These are phyloP conservation scores for Acacia concinna DNA, from an alignment of 331 rosid genomes.

Conservation along the genomic window DNA sequence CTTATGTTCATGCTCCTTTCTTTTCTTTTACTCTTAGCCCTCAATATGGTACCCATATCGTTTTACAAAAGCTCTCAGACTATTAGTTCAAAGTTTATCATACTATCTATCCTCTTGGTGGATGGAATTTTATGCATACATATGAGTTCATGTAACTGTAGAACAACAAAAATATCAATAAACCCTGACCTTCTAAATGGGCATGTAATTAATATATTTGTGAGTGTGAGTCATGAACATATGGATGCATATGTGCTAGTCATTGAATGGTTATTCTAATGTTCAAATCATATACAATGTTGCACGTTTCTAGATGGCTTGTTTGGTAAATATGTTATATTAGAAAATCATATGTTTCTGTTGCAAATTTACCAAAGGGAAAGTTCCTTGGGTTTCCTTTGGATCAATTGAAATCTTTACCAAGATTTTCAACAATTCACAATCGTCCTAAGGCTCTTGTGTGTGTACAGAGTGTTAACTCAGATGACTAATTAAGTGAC, in stretches of 20 bases:
- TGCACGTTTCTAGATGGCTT: background rate
- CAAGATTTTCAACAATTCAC: too few species aligned
- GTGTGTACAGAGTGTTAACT: too few species aligned
- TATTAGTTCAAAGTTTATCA: background rate
- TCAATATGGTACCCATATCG: background rate
- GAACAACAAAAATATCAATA: too few species aligned
- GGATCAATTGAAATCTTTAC: too few species aligned
- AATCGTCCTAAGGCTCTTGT: too few species aligned
- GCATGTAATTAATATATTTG: too few species aligned
- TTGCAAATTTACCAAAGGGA: too few species aligned
- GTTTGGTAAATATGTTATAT: too few species aligned
- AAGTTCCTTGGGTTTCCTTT: too few species aligned
- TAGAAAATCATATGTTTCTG: background rate
- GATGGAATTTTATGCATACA: background rate
- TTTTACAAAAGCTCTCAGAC: background rate
- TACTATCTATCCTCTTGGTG: background rate
- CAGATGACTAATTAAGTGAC: too few species aligned
- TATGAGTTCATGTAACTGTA: background rate
- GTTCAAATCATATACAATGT: background rate
- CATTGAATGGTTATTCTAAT: background rate
- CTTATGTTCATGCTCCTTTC: conserved; percentile 7
- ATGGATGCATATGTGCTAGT: background rate
- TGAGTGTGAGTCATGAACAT: background rate
- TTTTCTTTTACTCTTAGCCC: background rate
- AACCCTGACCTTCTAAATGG: too few species aligned